Evolutionary conservation across 1,139 yeast species (phyloP).

Genomic region (Blastobotrys elegans): DNA sequence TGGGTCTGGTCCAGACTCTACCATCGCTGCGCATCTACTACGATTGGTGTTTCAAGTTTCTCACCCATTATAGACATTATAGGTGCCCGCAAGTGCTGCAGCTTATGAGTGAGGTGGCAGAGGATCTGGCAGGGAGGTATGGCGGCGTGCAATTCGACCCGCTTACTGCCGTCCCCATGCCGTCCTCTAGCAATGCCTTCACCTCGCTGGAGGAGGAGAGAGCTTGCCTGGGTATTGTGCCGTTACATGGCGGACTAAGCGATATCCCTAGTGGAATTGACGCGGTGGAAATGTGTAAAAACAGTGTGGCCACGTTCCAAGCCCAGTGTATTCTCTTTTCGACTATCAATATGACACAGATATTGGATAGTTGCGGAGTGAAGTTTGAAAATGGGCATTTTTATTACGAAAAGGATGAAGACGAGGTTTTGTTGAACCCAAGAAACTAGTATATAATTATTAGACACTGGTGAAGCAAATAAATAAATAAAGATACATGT

Average conservation of each 20-base stretch:
- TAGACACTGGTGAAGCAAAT: too few relatives aligned
- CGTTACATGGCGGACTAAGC: constrained; percentile 16
- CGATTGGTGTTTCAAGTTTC: constrained; percentile 15
- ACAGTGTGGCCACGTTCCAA: constrained; percentile 9
- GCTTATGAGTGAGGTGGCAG: constrained; percentile 3
- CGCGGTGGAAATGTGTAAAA: background rate
- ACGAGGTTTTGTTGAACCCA: too few relatives aligned
- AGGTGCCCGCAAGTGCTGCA: background rate
- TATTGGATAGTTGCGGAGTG: too few relatives aligned
- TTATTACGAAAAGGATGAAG: too few relatives aligned
- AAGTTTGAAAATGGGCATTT: too few relatives aligned
- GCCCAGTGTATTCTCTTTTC: constrained; percentile 10
- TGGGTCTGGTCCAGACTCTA: background rate
- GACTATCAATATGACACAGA: too few relatives aligned
- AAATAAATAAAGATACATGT: too few relatives aligned
- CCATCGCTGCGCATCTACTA: constrained; percentile 14
- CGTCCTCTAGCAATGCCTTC: constrained; percentile 5
- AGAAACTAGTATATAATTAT: too few relatives aligned
- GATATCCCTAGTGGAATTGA: constrained; percentile 20
- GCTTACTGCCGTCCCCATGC: constrained; percentile 15
- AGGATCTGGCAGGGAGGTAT: constrained; percentile 5
- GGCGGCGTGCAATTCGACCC: constrained; percentile 15
- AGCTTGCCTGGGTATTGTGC: constrained; percentile 13
- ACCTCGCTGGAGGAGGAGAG: constrained; percentile 15
- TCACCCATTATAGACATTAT: too few relatives aligned